Percentiles rank a stretch among this genome's conserved stretches.
Evolutionary conservation across 2,329 filamentous ascomycete species (phyloP).

Genomic region (Apiospora malaysiana): DNA sequence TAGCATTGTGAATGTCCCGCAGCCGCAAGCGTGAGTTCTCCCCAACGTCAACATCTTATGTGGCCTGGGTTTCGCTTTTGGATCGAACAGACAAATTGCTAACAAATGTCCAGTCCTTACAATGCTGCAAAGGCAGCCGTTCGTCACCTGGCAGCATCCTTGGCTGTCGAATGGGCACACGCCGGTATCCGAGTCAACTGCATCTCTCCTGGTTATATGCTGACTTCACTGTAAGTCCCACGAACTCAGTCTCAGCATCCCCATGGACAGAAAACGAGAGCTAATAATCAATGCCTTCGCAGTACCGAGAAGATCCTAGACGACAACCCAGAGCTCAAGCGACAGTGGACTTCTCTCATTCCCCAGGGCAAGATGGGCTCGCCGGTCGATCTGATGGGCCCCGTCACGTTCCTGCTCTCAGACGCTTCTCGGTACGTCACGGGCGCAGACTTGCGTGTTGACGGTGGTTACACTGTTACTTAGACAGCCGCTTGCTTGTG

Average conservation of each 20-base stretch:
- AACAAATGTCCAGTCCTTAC: slow-evolving; percentile 67
- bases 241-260: slow-evolving; percentile 26
- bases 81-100: background rate
- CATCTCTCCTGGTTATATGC: slow-evolving; percentile 95
- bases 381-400: slow-evolving; percentile 91
- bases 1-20: slow-evolving; percentile 91
- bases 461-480: slow-evolving; percentile 87
- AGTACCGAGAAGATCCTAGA: slow-evolving; percentile 94
- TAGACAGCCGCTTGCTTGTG: slow-evolving; percentile 45
- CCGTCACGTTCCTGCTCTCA: slow-evolving; percentile 84
- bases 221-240: slow-evolving; percentile 80
- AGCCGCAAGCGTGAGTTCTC: slow-evolving; percentile 74
- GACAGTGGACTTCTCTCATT: slow-evolving; percentile 90
- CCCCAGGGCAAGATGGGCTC: slow-evolving; percentile 93
- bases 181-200: slow-evolving; percentile 92
- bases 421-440: slow-evolving; percentile 77
- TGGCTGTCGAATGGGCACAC: slow-evolving; percentile 93
- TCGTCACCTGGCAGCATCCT: slow-evolving; percentile 81
- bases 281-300: slow-evolving; percentile 22
- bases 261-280: background rate
- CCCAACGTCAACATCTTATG: background rate
- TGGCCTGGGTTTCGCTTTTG: background rate
- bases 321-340: slow-evolving; percentile 87
- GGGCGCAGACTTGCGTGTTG: slow-evolving; percentile 79
- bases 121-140: slow-evolving; percentile 94